Evolutionary conservation across 345 rosid species (phyloP), one percentile per base, ranked within the genome.

Genomic region (Turritis glabra): DNA sequence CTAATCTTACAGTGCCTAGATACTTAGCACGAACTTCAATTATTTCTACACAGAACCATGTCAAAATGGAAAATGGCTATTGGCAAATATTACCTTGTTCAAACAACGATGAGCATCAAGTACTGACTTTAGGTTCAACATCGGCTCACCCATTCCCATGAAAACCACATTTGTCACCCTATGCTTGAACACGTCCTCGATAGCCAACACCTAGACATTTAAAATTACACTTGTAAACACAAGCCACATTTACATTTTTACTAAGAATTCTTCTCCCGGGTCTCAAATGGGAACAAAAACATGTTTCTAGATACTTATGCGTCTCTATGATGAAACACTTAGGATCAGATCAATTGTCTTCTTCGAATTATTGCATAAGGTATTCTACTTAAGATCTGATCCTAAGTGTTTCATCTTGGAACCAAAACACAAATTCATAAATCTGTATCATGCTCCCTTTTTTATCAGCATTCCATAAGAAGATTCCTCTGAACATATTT

Each of bases 61-160:
- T 35, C 11, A 5, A 73, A 44, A 43, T 7, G 38, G 37, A 0
- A 43, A 32, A 40, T 18, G 54, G 7, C 26, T 21, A 7, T 0
- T n/a, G 40, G 71, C 17, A 37, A 47, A 48, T 52, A 40, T 51
- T 69, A 92, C 99, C 96, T 96, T 90, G 80, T 96, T 92, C 81
- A 92, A 73, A 81, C 98, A 92, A 51, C 82, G 87, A 76, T 96
- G 98, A 26, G 98, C 96, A 47, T 90, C 97, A 71, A 96, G 88
- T 63, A 92, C 99, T 4, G 97, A 77, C 77, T 92, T 95, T 54
- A 95, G 80, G 75, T 95, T 95, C 82, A 95, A 80, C 98, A 96
- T 92, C 21, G 98, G 99, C 73, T 96, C 99, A 26, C 98, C 99
- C 97, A 89, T 92, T 50, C 99, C 99, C 97, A 92, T 92, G 73